phyloP scores from a whole-genome alignment of 2,329 filamentous ascomycete species.

The Venturia oleaginea region DNA sequence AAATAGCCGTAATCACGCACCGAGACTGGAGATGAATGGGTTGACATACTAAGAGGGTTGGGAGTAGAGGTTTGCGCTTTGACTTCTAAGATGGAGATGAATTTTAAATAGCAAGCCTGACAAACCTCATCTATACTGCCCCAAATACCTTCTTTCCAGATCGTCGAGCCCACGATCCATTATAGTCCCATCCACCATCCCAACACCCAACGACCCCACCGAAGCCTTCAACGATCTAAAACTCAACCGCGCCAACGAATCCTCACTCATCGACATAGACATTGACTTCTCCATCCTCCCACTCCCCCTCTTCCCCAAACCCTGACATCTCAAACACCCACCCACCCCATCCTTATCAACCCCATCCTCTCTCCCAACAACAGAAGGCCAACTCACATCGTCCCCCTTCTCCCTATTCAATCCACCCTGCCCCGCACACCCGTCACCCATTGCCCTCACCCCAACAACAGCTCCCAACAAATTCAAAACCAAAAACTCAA shows the following conservation, averaged over 20 bases:
- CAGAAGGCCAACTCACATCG: neutral
- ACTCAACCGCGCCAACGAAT: neutral
- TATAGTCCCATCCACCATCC: neutral
- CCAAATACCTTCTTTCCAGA: neutral
- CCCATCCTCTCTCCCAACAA: neutral
- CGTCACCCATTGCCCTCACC: neutral
- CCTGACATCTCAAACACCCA: neutral
- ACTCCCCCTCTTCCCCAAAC: neutral
- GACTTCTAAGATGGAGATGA: too few relatives aligned
- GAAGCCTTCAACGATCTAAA: neutral
- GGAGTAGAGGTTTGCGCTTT: too few relatives aligned
- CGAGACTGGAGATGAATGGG: too few relatives aligned
- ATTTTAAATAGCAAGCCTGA: too few relatives aligned
- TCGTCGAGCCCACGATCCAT: neutral
- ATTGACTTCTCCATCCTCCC: neutral
- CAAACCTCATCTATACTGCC: neutral
- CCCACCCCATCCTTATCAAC: neutral
- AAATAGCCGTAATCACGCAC: too few relatives aligned
- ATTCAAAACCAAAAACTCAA: slow-evolving; percentile 12
- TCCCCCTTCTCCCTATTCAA: too few relatives aligned
- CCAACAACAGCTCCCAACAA: neutral
- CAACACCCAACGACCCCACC: neutral
- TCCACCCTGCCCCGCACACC: neutral
- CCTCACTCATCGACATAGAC: neutral
- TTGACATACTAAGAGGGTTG: too few relatives aligned